Base-by-base conservation (phyloP, 1,284 basidiomycete genomes). In the Apiotrichum gracile region DNA sequence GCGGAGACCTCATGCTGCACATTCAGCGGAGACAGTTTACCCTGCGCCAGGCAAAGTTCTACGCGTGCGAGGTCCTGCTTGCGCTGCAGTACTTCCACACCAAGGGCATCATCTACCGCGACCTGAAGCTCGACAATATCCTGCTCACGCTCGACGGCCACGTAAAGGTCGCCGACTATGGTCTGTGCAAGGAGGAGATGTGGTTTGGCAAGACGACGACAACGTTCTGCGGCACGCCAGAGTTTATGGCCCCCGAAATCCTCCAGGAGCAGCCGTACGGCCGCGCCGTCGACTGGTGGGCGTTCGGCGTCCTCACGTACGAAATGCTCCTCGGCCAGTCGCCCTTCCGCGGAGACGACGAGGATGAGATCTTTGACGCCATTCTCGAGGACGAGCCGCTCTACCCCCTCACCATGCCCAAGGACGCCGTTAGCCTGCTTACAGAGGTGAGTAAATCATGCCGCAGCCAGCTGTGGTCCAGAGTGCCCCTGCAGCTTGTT, bases 221-320 rank as follows among this genome's bases (percentile, higher is more conserved):
- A 70, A 99, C 96, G 1, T 99, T 99, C 77, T 99, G 96, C 77
- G 96, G 96, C 52, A 99, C 96, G 37, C 96, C 96, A 0, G 96
- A 99, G 73, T 98, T 98, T 74, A 98, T 99, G 96, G 96, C 96
- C 34, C 96, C 96, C 7, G 96, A 99, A 89, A 98, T 99, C 70
- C 80, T 99, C 51, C 81, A 98, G 27, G 96, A 98, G 77, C 94
- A 98, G 77, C 87, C 92, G 51, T 99, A 99, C 68, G 92, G 92
- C 13, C 87, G 92, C 41, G 96, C 96, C 6, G 96, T 98, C 47
- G 96, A 99, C 70, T 99, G 96, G 96, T 99, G 96, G 96, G 96
- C 96, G 9, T 98, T 98, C 70, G 96, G 96, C 61, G 94, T 99
- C 9, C 77, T 98, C 64, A 97, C 91, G 43, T 99, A 99, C 72